Evolutionary conservation across 2,329 filamentous ascomycete genomes (phyloP).

Genomic region (Xylariaceae sp.): DNA sequence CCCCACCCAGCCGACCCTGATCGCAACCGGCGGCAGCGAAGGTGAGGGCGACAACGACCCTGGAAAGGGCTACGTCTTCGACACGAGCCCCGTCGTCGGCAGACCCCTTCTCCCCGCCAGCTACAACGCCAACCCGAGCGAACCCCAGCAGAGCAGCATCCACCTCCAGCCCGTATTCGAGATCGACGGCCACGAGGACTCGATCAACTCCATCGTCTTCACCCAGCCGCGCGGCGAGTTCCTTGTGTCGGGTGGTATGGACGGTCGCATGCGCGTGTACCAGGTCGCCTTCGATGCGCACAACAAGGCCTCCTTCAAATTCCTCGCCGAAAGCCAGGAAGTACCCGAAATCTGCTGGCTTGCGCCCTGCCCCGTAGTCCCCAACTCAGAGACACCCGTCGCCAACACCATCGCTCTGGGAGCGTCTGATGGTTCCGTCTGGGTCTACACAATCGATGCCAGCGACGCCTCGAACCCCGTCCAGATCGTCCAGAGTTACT

Average conservation of each 20-base stretch:
- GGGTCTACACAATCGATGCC: slow-evolving; percentile 85
- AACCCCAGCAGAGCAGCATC: slow-evolving; percentile 47
- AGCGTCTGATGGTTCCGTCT: slow-evolving; percentile 85
- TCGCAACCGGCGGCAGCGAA: slow-evolving; percentile 78
- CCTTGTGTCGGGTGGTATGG: slow-evolving; percentile 79
- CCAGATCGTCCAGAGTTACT: slow-evolving; percentile 84
- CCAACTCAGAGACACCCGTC: slow-evolving; percentile 37
- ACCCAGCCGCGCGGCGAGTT: slow-evolving; percentile 79
- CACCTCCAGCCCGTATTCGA: slow-evolving; percentile 62
- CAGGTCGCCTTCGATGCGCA: slow-evolving; percentile 44
- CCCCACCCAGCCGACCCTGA: slow-evolving; percentile 67
- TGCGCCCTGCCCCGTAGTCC: slow-evolving; percentile 62
- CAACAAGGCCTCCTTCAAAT: slow-evolving; percentile 49
- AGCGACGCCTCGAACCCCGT: slow-evolving; percentile 56
- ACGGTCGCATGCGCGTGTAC: slow-evolving; percentile 75
- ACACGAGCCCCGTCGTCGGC: slow-evolving; percentile 59
- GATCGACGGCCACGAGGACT: slow-evolving; percentile 88
- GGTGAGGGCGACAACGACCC: slow-evolving; percentile 53
- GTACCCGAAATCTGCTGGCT: slow-evolving; percentile 97
- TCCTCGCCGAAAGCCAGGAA: slow-evolving; percentile 75
- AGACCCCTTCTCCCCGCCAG: slow-evolving; percentile 69
- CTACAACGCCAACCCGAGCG: slow-evolving; percentile 63
- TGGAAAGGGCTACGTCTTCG: slow-evolving; percentile 82
- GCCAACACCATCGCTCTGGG: slow-evolving; percentile 83
- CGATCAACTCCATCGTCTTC: slow-evolving; percentile 80